These are phyloP conservation scores for Peronospora destructor DNA, from an alignment of 352 stramenopile species.

Conservation along the genomic window DNA sequence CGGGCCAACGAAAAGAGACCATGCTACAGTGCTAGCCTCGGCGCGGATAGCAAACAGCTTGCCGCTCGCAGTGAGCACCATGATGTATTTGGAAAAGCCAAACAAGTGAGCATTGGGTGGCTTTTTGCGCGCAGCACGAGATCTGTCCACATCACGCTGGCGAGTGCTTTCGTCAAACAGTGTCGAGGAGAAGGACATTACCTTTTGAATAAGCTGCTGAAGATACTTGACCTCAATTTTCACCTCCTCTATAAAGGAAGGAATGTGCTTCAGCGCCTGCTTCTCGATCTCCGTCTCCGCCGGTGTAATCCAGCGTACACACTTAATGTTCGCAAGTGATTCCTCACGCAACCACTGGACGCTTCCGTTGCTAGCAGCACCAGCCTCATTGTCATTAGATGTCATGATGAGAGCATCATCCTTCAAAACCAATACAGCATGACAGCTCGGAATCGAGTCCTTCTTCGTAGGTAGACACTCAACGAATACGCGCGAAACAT, in stretches of 20 bases:
- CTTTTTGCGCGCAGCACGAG: constrained; percentile 41
- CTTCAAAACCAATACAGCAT: constrained; percentile 56
- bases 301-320: constrained; percentile 72
- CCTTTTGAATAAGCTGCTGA: constrained; percentile 40
- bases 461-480: constrained; percentile 57
- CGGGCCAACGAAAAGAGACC: constrained; percentile 57
- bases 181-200: constrained; percentile 41
- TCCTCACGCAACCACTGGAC: constrained; percentile 75
- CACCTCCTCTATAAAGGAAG: constrained; percentile 66
- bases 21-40: constrained; percentile 63
- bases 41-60: constrained; percentile 79
- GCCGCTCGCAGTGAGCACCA: constrained; percentile 64
- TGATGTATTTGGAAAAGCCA: constrained; percentile 79
- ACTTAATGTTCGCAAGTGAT: constrained; percentile 65
- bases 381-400: constrained; percentile 44
- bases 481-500: constrained; percentile 45
- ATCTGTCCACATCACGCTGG: constrained; percentile 22
- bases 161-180: constrained; percentile 41
- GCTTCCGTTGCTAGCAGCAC: constrained; percentile 23
- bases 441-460: constrained; percentile 40
- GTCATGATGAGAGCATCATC: constrained; percentile 69
- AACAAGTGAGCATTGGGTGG: constrained; percentile 70
- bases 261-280: constrained; percentile 59
- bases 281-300: constrained; percentile 75
- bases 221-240: constrained; percentile 49